phyloP scores from a whole-genome alignment of 257 asterid genomes.

The Anisodus acutangulus region DNA sequence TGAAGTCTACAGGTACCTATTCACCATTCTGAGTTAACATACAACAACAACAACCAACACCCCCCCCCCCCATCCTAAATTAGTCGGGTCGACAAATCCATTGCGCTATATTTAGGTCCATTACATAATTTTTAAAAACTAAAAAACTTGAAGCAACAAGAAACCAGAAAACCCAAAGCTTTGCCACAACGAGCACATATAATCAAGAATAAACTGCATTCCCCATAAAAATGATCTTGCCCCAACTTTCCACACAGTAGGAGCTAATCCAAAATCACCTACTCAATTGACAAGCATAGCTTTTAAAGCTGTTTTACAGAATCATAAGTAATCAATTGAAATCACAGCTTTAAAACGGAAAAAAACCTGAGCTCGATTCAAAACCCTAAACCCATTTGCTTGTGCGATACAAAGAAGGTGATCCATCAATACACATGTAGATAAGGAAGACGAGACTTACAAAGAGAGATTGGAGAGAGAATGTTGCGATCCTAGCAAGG shows the following conservation, averaged over 20 bases:
- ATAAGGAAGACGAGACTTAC: conserved; percentile 7
- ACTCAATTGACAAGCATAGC: not conserved
- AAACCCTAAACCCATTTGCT: conserved; percentile 19
- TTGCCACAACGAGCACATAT: not conserved
- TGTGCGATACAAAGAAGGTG: conserved; percentile 16
- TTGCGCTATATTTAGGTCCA: not conserved
- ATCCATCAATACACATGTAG: not conserved
- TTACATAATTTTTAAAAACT: not conserved
- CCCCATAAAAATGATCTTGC: not conserved
- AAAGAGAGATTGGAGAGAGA: not conserved
- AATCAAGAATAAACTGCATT: not conserved
- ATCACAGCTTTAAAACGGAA: not conserved
- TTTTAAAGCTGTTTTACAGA: not conserved
- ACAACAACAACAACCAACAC: not conserved
- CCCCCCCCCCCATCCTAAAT: not conserved
- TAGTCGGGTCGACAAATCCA: not conserved
- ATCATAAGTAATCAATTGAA: not conserved
- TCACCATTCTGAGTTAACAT: not conserved
- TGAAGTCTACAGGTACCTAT: not conserved
- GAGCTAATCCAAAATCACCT: not conserved
- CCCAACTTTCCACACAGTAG: not conserved
- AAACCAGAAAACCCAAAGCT: not conserved
- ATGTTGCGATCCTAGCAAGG: no score
- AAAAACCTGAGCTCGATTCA: not conserved
- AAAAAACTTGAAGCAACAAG: not conserved